phyloP scores from a whole-genome alignment of 192 early-diverging fungal genomes.

The Backusella tarrabulga region DNA sequence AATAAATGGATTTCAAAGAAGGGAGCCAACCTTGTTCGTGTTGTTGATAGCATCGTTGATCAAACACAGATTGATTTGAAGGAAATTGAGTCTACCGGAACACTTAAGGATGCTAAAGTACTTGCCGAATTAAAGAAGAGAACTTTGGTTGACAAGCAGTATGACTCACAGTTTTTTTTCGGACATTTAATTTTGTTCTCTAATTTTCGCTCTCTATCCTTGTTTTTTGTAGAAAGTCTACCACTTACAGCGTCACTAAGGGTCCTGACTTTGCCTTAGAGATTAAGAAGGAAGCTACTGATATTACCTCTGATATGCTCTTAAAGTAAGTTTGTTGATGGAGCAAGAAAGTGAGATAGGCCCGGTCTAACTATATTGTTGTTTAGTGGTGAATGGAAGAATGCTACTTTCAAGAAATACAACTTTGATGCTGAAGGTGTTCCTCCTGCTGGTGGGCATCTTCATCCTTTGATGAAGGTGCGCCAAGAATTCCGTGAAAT shows the following conservation, averaged over 20 bases:
- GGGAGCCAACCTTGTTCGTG: conserved; percentile 67
- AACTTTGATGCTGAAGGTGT: conserved; percentile 94
- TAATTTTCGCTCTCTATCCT: conserved; percentile 5
- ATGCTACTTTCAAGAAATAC: conserved; percentile 95
- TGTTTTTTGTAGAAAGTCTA: conserved; percentile 54
- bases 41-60: conserved; percentile 81
- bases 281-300: conserved; percentile 88
- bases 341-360: neutral
- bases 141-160: conserved; percentile 68
- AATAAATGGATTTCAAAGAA: conserved; percentile 98
- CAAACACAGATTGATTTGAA: conserved; percentile 76
- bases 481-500: conserved; percentile 98
- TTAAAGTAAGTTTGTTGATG: conserved; percentile 45
- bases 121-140: conserved; percentile 78
- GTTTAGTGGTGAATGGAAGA: conserved; percentile 90
- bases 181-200: conserved; percentile 9
- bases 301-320: conserved; percentile 93
- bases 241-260: conserved; percentile 85
- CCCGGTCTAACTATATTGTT: neutral
- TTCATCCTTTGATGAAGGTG: conserved; percentile 99
- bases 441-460: conserved; percentile 77
- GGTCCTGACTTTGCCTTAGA: conserved; percentile 85
- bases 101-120: conserved; percentile 60
- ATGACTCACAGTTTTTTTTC: conserved; percentile 26
- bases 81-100: conserved; percentile 61